phyloP scores from a whole-genome alignment of 2,329 filamentous ascomycete genomes.

The Setomelanomma holmii region DNA sequence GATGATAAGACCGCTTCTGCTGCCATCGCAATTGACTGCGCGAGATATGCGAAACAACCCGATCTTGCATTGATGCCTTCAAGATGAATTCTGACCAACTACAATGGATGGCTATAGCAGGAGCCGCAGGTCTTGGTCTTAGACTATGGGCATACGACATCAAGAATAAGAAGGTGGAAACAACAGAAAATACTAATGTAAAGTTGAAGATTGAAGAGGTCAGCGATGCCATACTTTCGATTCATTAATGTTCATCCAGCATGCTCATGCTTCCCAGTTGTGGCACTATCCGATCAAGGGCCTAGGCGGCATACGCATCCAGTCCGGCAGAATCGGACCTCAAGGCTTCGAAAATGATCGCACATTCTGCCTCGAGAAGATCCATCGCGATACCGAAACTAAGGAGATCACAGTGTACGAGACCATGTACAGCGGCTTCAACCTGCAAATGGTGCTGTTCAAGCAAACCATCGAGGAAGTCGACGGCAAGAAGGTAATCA shows the following conservation, averaged over 20 bases:
- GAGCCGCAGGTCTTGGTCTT: conserved; percentile 5
- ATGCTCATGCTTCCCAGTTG: conserved; percentile 4
- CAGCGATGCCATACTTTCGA: background rate
- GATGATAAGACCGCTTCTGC: background rate
- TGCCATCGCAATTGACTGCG: too few species aligned
- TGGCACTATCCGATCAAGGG: conserved; percentile 20
- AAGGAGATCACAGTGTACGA: conserved; percentile 11
- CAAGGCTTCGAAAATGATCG: conserved; percentile 21
- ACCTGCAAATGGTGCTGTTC: conserved; percentile 21
- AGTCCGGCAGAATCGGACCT: conserved; percentile 8
- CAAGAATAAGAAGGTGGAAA: conserved; percentile 1
- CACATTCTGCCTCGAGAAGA: conserved; percentile 18
- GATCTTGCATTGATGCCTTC: background rate
- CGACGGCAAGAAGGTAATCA: conserved; percentile 6
- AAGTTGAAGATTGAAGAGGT: conserved; percentile 17
- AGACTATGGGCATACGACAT: conserved; percentile 8
- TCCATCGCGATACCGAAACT: conserved; percentile 17
- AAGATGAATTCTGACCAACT: background rate
- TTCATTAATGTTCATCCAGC: background rate
- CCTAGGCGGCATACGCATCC: conserved; percentile 10
- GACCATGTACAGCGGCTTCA: conserved; percentile 22
- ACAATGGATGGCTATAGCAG: conserved; percentile 9
- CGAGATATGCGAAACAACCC: too few species aligned
- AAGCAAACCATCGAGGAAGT: conserved; percentile 9
- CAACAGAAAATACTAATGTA: conserved; percentile 8